phyloP scores from a whole-genome alignment of 345 rosid genomes.

The Moricandia arvensis region DNA sequence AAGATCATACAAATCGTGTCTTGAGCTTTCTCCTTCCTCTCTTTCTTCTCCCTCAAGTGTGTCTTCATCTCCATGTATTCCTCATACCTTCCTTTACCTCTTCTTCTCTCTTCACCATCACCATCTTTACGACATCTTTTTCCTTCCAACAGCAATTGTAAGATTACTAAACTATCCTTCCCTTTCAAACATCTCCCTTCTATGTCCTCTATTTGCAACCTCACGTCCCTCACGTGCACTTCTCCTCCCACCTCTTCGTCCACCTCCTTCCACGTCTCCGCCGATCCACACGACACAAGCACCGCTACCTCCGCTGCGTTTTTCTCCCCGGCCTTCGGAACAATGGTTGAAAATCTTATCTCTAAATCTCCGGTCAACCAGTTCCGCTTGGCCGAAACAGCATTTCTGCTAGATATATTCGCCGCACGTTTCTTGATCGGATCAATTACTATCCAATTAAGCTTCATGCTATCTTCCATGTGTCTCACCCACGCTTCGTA shows the following conservation, averaged over 20 bases:
- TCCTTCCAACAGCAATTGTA: constrained; percentile 43
- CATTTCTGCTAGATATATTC: constrained; percentile 53
- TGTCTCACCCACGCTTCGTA: constrained; percentile 47
- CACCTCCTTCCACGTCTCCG: constrained; percentile 46
- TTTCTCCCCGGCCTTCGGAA: background rate
- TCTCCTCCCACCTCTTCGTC: constrained; percentile 66
- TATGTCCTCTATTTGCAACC: constrained; percentile 70
- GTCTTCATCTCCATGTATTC: constrained; percentile 45
- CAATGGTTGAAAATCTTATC: constrained; percentile 46
- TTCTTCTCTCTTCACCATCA: constrained; percentile 1
- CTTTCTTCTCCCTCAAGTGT: constrained; percentile 38
- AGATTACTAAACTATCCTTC: constrained; percentile 61
- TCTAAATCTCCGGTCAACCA: constrained; percentile 67
- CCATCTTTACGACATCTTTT: constrained; percentile 48
- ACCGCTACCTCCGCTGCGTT: constrained; percentile 16
- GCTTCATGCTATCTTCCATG: constrained; percentile 48
- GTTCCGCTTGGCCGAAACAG: constrained; percentile 62
- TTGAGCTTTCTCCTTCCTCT: constrained; percentile 35
- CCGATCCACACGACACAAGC: constrained; percentile 38
- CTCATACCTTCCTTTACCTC: constrained; percentile 32
- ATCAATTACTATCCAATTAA: constrained; percentile 76
- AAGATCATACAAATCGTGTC: constrained; percentile 41
- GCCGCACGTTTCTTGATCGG: constrained; percentile 54
- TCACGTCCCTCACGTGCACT: constrained; percentile 66
- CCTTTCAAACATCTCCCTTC: constrained; percentile 71